phyloP scores from a whole-genome alignment of 2,329 filamentous ascomycete species.

The Nemania diffusa region DNA sequence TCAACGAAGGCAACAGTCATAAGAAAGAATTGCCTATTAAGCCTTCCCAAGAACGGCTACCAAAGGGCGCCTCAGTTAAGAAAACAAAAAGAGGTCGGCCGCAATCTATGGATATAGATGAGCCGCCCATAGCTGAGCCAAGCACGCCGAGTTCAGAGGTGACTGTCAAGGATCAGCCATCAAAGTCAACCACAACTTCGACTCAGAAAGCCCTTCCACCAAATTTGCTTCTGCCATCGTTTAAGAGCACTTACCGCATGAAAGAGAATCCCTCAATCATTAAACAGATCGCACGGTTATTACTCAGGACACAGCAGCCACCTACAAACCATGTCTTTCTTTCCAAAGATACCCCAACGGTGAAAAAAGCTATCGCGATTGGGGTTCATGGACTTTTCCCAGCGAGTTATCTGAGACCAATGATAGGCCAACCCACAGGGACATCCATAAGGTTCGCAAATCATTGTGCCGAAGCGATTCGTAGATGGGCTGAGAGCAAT shows the following conservation, averaged over 20 bases:
- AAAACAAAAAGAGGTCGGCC: conserved; percentile 60
- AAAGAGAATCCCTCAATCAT: conserved; percentile 76
- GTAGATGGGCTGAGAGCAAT: conserved; percentile 80
- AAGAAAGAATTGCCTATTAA: conserved; percentile 51
- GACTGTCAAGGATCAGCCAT: conserved; percentile 42
- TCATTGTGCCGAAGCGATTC: conserved; percentile 84
- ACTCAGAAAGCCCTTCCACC: conserved; percentile 56
- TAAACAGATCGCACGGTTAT: conserved; percentile 70
- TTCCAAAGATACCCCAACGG: conserved; percentile 72
- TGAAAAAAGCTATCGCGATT: conserved; percentile 90
- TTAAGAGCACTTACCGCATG: conserved; percentile 73
- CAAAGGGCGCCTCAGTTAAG: conserved; percentile 48
- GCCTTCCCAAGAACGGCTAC: conserved; percentile 43
- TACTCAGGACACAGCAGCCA: conserved; percentile 65
- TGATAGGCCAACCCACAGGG: conserved; percentile 93
- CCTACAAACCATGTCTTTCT: conserved; percentile 78
- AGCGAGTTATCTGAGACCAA: conserved; percentile 83
- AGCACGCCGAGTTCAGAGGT: conserved; percentile 50
- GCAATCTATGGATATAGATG: conserved; percentile 60
- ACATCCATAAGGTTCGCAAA: conserved; percentile 95
- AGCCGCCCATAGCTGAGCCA: conserved; percentile 51
- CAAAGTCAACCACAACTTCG: conserved; percentile 47
- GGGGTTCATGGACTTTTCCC: conserved; percentile 96
- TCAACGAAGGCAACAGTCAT: conserved; percentile 49
- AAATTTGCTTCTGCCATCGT: conserved; percentile 77